A percentile compares a stretch with the other conserved stretches of the same genome.
phyloP scores from a whole-genome alignment of 1,284 basidiomycete genomes.

The Lentinus polychrous region DNA sequence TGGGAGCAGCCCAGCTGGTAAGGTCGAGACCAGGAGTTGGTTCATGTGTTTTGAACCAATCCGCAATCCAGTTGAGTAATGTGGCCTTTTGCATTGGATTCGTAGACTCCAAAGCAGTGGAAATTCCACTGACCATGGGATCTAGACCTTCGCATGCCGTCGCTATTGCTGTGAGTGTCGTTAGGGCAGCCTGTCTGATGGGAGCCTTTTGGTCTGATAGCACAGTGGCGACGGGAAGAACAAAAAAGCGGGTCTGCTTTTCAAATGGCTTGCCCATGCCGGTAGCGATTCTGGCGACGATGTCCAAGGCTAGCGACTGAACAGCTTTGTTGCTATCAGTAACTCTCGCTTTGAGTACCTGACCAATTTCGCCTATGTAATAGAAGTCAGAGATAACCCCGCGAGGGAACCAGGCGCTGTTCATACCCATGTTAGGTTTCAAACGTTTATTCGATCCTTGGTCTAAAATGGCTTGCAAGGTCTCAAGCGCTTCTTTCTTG shows the following conservation, averaged over 20 bases:
- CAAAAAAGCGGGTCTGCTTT: slow-evolving; percentile 76
- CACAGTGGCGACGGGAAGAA: slow-evolving; percentile 75
- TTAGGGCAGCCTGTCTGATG: slow-evolving; percentile 73
- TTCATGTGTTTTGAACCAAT: slow-evolving; percentile 69
- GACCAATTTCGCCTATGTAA: slow-evolving; percentile 76
- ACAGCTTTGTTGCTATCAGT: slow-evolving; percentile 94
- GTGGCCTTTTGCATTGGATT: slow-evolving; percentile 89
- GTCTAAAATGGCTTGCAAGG: slow-evolving; percentile 78
- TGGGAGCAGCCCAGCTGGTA: slow-evolving; percentile 56
- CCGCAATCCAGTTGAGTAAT: slow-evolving; percentile 80
- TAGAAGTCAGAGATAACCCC: slow-evolving; percentile 8
- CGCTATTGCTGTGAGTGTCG: slow-evolving; percentile 80
- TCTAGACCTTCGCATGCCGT: slow-evolving; percentile 83
- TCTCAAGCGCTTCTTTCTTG: slow-evolving; percentile 93
- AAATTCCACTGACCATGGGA: slow-evolving; percentile 72
- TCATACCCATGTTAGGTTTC: slow-evolving; percentile 85
- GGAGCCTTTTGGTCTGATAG: slow-evolving; percentile 92
- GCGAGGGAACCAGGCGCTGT: no score
- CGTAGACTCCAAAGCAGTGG: slow-evolving; percentile 74
- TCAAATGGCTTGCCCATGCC: slow-evolving; percentile 97
- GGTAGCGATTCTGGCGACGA: slow-evolving; percentile 82
- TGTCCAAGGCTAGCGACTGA: slow-evolving; percentile 85
- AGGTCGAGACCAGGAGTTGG: slow-evolving; percentile 64
- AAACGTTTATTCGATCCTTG: slow-evolving; percentile 89
- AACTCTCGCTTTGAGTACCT: slow-evolving; percentile 84